These are phyloP conservation scores for Penicillium sp. DNA, from an alignment of 2,329 filamentous ascomycete genomes.

Conservation along the genomic window DNA sequence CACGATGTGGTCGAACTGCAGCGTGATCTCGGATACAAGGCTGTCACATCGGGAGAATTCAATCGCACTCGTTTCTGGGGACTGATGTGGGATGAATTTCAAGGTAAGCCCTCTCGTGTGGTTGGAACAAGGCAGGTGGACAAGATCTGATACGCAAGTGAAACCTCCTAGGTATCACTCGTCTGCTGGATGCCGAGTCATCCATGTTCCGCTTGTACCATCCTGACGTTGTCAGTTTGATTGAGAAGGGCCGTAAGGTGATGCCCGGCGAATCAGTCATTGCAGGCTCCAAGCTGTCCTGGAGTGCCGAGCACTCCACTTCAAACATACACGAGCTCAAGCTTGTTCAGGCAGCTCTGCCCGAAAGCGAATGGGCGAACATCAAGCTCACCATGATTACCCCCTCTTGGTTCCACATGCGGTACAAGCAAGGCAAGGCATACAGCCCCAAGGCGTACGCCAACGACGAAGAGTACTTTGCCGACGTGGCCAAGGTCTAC, in stretches of 20 bases:
- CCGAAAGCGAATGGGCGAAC: conserved; percentile 56
- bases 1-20: conserved; percentile 19
- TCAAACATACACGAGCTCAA: conserved; percentile 22
- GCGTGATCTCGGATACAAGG: conserved; percentile 18
- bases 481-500: conserved; percentile 59
- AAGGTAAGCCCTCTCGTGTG: conserved; percentile 9
- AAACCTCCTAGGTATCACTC: conserved; percentile 39
- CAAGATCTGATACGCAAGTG: conserved; percentile 40
- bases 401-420: conserved; percentile 64
- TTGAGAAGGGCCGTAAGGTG: conserved; percentile 23
- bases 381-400: conserved; percentile 64
- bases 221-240: conserved; percentile 23
- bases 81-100: conserved; percentile 21
- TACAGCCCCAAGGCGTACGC: conserved; percentile 52
- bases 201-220: conserved; percentile 25
- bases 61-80: conserved; percentile 23
- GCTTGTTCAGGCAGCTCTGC: conserved; percentile 33
- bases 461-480: conserved; percentile 57
- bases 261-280: conserved; percentile 26
- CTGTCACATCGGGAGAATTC: conserved; percentile 17
- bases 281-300: conserved; percentile 19
- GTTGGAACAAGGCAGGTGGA: neutral
- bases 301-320: conserved; percentile 11
- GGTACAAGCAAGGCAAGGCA: conserved; percentile 51
- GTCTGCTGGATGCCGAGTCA: conserved; percentile 22